Percentiles rank a stretch among this genome's conserved stretches.
These are phyloP conservation scores for Venturiaceae sp. DNA, from an alignment of 2,329 filamentous ascomycete species.

Conservation along the genomic window DNA sequence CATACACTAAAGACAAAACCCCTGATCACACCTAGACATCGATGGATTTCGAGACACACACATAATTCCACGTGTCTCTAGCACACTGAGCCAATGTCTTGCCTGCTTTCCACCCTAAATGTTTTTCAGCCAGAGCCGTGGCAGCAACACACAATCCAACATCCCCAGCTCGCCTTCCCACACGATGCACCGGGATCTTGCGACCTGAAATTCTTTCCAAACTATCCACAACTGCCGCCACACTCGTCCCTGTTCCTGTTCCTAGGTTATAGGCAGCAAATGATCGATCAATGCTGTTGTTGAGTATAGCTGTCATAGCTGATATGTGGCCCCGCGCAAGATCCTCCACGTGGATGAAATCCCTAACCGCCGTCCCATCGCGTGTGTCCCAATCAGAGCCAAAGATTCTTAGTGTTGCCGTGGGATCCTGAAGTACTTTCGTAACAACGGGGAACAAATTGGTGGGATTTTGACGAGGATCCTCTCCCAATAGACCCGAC, in stretches of 20 bases:
- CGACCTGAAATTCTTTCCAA: conserved; percentile 25
- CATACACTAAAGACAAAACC: too few relatives aligned
- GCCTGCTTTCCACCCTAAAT: conserved; percentile 28
- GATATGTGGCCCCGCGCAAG: conserved; percentile 55
- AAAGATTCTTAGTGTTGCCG: conserved; percentile 48
- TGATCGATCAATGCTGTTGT: conserved; percentile 19
- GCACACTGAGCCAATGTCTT: conserved; percentile 17
- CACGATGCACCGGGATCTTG: conserved; percentile 24
- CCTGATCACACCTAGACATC: neutral
- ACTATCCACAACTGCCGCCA: conserved; percentile 30
- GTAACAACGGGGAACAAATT: conserved; percentile 57
- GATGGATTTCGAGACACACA: neutral
- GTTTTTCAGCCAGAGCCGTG: conserved; percentile 25
- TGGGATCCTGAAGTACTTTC: conserved; percentile 48
- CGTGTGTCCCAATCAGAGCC: conserved; percentile 56
- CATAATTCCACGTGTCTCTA: neutral
- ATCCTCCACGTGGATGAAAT: conserved; percentile 60
- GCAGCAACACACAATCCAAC: conserved; percentile 31
- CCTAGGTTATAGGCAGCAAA: conserved; percentile 33
- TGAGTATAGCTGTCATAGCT: conserved; percentile 36
- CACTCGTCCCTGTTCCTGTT: conserved; percentile 31
- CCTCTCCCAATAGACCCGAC: conserved; percentile 54
- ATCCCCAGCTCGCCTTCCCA: conserved; percentile 29
- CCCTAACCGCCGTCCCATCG: conserved; percentile 56
- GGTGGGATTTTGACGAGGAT: conserved; percentile 50